Conservation (phyloP, 75 land plant species). For the Selaginella tamariscina region DNA sequence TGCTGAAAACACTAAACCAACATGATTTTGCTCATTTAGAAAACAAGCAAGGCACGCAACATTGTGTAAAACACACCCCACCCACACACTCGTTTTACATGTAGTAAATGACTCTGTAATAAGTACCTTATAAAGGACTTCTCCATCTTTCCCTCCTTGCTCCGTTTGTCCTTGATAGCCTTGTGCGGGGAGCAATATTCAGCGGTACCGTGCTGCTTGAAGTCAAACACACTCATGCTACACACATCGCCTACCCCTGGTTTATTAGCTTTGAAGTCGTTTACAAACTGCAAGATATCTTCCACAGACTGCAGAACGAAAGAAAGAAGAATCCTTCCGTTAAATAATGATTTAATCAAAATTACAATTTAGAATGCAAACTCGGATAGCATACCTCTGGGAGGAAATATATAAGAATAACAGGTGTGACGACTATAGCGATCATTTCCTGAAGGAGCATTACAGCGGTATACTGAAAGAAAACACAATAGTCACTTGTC, state of each 20-base stretch:
- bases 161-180: slow-evolving; percentile 42
- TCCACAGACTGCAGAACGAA: slow-evolving; percentile 55
- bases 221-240: slow-evolving; percentile 86
- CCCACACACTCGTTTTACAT: background rate
- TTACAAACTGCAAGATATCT: slow-evolving; percentile 69
- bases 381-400: slow-evolving; percentile 86
- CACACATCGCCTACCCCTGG: slow-evolving; percentile 98
- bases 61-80: no score
- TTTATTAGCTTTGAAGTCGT: slow-evolving; percentile 58
- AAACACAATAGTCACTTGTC: slow-evolving; percentile 4
- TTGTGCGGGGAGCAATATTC: slow-evolving; percentile 80
- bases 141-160: slow-evolving; percentile 98
- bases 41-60: no score
- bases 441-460: slow-evolving; percentile 86
- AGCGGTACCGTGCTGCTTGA: slow-evolving; percentile 73
- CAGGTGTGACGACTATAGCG: slow-evolving; percentile 89
- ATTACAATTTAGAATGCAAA: background rate
- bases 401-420: slow-evolving; percentile 50
- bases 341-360: slow-evolving; percentile 15
- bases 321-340: background rate
- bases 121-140: slow-evolving; percentile 84
- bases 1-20: no score
- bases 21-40: no score
- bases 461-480: slow-evolving; percentile 81
- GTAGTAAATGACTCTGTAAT: background rate